A percentile compares a stretch with the other conserved stretches of the same genome.
Evolutionary conservation across 192 early-diverging fungal species (phyloP).

Genomic region (Linderina pennispora): DNA sequence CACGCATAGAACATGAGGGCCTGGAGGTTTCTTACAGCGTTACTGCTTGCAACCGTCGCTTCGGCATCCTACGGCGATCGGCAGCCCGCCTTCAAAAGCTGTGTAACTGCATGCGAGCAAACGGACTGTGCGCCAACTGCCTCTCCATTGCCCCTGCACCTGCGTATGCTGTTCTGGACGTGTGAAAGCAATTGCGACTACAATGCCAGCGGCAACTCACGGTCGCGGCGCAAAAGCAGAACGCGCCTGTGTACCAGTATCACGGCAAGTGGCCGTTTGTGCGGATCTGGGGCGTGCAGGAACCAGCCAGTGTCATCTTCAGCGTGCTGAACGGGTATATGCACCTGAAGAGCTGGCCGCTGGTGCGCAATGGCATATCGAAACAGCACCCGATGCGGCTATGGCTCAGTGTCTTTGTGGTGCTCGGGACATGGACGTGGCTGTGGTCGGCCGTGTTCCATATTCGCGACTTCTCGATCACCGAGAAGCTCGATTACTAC

Average conservation of each 20-base stretch:
- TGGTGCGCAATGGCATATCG: slow-evolving; percentile 44
- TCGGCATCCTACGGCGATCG: slow-evolving; percentile 67
- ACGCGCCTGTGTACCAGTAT: slow-evolving; percentile 68
- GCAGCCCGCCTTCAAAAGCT: slow-evolving; percentile 48
- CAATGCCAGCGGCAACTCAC: slow-evolving; percentile 81
- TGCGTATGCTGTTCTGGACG: slow-evolving; percentile 65
- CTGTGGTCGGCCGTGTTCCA: slow-evolving; percentile 91
- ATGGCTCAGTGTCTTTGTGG: slow-evolving; percentile 45
- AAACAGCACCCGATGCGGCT: slow-evolving; percentile 52
- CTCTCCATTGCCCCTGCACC: slow-evolving; percentile 40
- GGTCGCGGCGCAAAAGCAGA: slow-evolving; percentile 22
- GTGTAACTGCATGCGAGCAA: slow-evolving; percentile 48
- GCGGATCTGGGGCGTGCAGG: slow-evolving; percentile 83
- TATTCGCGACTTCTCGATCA: slow-evolving; percentile 72
- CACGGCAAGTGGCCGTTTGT: slow-evolving; percentile 98
- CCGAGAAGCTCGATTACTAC: slow-evolving; percentile 95
- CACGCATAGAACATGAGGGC: no score
- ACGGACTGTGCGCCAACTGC: slow-evolving; percentile 14
- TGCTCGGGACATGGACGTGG: slow-evolving; percentile 57
- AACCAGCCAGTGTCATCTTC: slow-evolving; percentile 92
- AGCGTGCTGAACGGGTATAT: slow-evolving; percentile 77
- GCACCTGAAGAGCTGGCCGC: slow-evolving; percentile 51
- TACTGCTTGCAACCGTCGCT: slow-evolving; percentile 17
- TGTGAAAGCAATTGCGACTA: slow-evolving; percentile 82
- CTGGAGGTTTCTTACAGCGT: no score